Evolutionary conservation across 371 early-diverging fungal species (phyloP).

Genomic region (Mucor mucedo): DNA sequence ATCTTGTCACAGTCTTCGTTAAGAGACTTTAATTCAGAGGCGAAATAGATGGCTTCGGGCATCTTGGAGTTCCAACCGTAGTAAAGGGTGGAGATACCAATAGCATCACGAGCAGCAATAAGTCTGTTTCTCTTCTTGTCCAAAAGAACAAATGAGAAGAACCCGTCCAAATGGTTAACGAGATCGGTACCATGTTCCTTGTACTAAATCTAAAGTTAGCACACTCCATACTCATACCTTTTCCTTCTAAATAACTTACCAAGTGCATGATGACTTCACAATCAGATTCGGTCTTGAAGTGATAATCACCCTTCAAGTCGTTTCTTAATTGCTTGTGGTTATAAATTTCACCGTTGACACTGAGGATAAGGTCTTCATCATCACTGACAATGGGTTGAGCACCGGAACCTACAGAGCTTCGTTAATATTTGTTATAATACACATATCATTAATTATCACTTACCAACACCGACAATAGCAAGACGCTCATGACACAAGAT

Average conservation of each 20-base stretch:
- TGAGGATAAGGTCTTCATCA: constrained; percentile 81
- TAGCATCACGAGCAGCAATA: constrained; percentile 94
- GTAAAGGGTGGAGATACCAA: constrained; percentile 97
- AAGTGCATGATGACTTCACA: constrained; percentile 95
- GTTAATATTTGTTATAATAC: not conserved
- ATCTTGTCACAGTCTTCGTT: constrained; percentile 95
- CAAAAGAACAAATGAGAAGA: constrained; percentile 93
- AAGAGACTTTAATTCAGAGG: constrained; percentile 93
- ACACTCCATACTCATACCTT: not conserved
- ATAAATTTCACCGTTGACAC: constrained; percentile 98
- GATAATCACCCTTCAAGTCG: constrained; percentile 67
- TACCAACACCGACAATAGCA: constrained; percentile 96
- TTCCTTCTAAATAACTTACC: constrained; percentile 56
- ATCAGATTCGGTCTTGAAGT: constrained; percentile 94
- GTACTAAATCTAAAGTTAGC: constrained; percentile 62
- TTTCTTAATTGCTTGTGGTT: constrained; percentile 90
- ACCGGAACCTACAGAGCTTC: constrained; percentile 69
- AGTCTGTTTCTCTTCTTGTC: constrained; percentile 82
- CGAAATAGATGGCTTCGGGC: constrained; percentile 89
- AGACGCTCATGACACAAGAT: constrained; percentile 96
- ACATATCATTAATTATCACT: constrained; percentile 26
- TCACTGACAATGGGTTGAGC: constrained; percentile 94
- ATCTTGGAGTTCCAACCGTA: constrained; percentile 84
- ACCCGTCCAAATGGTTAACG: constrained; percentile 88
- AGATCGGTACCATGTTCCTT: constrained; percentile 83